phyloP scores from a whole-genome alignment of 495 filamentous ascomycete genomes.

The Pseudevernia furfuracea region DNA sequence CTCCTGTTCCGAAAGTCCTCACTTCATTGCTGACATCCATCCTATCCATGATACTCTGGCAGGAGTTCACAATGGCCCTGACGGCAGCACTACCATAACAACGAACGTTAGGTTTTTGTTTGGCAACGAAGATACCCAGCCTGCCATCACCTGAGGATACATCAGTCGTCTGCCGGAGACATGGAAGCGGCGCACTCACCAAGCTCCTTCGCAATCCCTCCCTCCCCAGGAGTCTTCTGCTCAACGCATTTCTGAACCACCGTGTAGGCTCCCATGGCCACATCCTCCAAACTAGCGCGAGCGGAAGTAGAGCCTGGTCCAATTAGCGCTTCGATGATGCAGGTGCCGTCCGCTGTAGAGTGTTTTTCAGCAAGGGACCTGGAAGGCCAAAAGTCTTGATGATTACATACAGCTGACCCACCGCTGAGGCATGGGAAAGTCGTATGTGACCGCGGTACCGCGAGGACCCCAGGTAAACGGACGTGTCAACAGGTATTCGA shows the following conservation, averaged over 20 bases:
- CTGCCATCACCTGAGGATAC: neutral
- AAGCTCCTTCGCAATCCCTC: neutral
- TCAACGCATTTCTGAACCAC: neutral
- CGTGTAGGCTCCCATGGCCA: neutral
- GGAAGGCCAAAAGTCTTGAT: neutral
- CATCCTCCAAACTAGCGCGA: neutral
- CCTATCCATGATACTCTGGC: neutral
- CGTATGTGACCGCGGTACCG: no score
- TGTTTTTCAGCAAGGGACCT: neutral
- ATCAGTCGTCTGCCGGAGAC: neutral
- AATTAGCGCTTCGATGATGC: neutral
- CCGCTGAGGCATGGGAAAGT: no score
- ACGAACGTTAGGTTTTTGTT: neutral
- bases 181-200: neutral
- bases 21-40: neutral
- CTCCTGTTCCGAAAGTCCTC: neutral
- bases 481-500: no score
- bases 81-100: neutral
- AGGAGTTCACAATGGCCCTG: neutral
- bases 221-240: neutral
- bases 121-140: neutral
- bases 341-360: neutral
- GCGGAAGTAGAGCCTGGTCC: neutral
- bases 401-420: neutral
- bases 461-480: no score